phyloP scores from a whole-genome alignment of 140 eudicot species.

The Anethum foeniculum region DNA sequence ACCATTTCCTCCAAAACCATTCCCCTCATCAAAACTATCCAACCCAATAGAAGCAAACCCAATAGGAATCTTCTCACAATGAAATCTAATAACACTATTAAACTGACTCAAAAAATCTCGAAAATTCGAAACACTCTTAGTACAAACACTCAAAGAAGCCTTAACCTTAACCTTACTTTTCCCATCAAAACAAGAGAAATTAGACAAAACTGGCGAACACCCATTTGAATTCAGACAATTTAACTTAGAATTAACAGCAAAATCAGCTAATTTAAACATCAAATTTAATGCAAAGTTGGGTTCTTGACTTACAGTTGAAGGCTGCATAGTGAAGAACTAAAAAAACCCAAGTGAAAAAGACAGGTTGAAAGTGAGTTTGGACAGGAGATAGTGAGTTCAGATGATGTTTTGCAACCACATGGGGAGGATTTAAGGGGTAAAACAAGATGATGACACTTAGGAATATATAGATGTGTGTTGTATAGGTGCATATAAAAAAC shows the following conservation, averaged over 20 bases:
- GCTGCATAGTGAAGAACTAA: conserved; percentile 30
- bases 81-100: conserved; percentile 58
- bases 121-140: conserved; percentile 35
- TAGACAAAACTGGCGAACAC: conserved; percentile 31
- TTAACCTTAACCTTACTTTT: conserved; percentile 30
- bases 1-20: conserved; percentile 46
- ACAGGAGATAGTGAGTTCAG: background rate
- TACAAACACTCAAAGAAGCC: conserved; percentile 50
- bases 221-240: conserved; percentile 32
- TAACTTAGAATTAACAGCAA: conserved; percentile 34
- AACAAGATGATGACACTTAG: background rate
- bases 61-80: conserved; percentile 68
- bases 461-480: background rate
- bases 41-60: conserved; percentile 61
- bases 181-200: conserved; percentile 35
- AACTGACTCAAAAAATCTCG: conserved; percentile 42
- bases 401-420: background rate
- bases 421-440: background rate
- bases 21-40: conserved; percentile 25
- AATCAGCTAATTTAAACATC: conserved; percentile 41
- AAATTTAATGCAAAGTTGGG: conserved; percentile 31
- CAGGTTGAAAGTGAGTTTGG: conserved; percentile 2
- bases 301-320: conserved; percentile 60
- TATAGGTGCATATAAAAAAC: background rate
- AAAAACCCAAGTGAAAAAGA: background rate